phyloP scores from a whole-genome alignment of 768 basidiomycete genomes.

The Pholiota molesta region DNA sequence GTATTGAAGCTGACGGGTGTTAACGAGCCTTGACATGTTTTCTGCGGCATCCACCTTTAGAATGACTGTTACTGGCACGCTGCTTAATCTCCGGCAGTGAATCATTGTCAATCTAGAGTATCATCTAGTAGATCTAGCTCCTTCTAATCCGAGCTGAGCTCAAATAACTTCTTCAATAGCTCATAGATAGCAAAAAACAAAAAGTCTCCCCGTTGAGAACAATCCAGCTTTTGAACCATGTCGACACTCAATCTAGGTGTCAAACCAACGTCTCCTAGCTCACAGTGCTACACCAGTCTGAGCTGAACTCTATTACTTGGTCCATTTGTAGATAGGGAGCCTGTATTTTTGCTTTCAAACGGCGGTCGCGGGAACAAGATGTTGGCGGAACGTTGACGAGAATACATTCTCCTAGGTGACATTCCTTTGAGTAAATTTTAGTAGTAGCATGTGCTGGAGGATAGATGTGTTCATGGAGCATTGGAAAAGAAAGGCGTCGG shows the following conservation, averaged over 20 bases:
- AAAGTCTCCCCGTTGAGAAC: not conserved
- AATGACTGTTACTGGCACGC: not conserved
- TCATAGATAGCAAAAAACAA: conserved; percentile 1
- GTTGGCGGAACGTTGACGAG: conserved; percentile 1
- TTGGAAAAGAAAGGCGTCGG: not conserved
- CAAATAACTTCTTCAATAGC: not conserved
- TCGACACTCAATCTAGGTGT: not conserved
- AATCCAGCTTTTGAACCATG: not conserved
- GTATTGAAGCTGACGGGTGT: not conserved
- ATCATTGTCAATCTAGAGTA: not conserved
- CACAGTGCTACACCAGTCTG: not conserved
- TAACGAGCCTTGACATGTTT: not conserved
- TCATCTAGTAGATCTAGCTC: not conserved
- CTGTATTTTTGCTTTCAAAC: conserved; percentile 6
- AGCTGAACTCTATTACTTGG: not conserved
- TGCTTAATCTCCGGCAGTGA: not conserved
- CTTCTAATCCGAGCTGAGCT: not conserved
- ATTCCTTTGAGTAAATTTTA: not conserved
- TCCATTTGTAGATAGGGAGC: not conserved
- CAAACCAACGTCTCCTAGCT: not conserved
- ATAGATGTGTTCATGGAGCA: not conserved
- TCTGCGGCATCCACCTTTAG: not conserved
- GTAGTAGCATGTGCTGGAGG: not conserved
- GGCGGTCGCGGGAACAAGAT: conserved; percentile 8
- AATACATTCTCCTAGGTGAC: not conserved